Base-by-base conservation (phyloP, 257 asterid genomes). In the Fraxinus pennsylvanica region DNA sequence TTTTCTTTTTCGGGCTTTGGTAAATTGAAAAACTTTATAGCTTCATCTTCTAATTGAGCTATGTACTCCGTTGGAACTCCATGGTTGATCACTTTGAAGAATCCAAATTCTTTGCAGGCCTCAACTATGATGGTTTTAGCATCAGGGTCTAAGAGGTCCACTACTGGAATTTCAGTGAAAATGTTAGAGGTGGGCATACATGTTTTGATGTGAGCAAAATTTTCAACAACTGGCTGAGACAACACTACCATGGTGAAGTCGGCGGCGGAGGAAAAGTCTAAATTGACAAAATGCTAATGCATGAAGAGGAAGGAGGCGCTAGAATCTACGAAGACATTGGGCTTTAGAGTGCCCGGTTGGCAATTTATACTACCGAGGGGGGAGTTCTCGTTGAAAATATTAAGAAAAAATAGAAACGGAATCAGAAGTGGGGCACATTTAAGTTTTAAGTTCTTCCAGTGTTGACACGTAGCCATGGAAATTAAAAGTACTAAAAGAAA, bases 31-130 rank as follows among this genome's bases (percentile, higher is more conserved):
- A 89, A 89, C 0, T 73, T 66, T 0, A 79, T 13, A 0, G 89
- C 84, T 22, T 85, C 89, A 0, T 27, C 66, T 32, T 89, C 93
- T 14, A 89, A 21, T 19, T 13, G 30, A 38, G 19, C 0, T 52
- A 89, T 19, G 22, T 84, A 77, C 61, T 85, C 89, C 81, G 78
- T 59, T 7, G 85, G 74, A 52, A 89, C 78, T 5, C 84, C 81
- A 25, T 85, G 91, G 54, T 87, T 89, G 73, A 66, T 59, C 3
- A 79, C 79, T 21, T 89, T 87, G 75, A 89, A 89, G 86, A 89
- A 89, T 0, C 93, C 93, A 0, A 78, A 79, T 13, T 86, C 86
- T 5, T 36, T 68, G 68, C 89, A 87, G 29, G 93, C 91, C 7
- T 82, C 78, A 0, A 87, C 83, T 0, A 85, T 61, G 12, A 73